Evolutionary conservation across 371 early-diverging fungal genomes (phyloP).

Genomic region (Zancudomyces culisetae): DNA sequence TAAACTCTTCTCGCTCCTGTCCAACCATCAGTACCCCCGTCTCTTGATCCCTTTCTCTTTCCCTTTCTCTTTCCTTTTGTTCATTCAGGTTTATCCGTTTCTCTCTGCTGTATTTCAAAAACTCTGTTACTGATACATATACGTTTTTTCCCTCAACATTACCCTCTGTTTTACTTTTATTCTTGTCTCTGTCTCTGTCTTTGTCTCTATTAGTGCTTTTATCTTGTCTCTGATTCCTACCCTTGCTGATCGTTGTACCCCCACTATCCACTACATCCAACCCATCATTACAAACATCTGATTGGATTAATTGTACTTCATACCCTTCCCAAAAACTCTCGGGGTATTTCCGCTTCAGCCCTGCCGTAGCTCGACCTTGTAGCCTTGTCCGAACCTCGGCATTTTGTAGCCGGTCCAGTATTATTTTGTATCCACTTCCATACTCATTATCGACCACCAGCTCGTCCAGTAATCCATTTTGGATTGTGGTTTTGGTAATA

Average conservation of each 20-base stretch:
- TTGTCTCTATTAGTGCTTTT: no score
- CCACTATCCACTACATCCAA: no score
- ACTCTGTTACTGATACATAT: background rate
- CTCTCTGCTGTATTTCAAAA: background rate
- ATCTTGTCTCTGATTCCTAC: no score
- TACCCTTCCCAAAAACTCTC: no score
- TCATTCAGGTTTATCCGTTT: background rate
- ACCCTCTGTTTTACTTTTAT: no score
- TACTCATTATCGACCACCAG: slow-evolving; percentile 1
- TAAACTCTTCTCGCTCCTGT: background rate
- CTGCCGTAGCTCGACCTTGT: background rate
- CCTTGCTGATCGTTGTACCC: no score
- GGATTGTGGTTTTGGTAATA: slow-evolving; percentile 1
- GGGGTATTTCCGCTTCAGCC: background rate
- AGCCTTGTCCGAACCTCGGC: background rate
- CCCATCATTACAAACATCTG: no score
- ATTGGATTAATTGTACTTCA: no score
- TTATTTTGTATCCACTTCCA: slow-evolving; percentile 1
- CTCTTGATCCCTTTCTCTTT: background rate
- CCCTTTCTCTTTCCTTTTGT: background rate
- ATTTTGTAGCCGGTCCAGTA: slow-evolving; percentile 1
- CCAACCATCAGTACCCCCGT: no score
- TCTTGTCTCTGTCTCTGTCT: background rate
- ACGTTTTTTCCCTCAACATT: background rate
- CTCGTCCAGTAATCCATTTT: background rate